Percentiles rank a stretch among this genome's conserved stretches.
Conservation (phyloP, 208 protist species). For the Naegleria gruberi region DNA sequence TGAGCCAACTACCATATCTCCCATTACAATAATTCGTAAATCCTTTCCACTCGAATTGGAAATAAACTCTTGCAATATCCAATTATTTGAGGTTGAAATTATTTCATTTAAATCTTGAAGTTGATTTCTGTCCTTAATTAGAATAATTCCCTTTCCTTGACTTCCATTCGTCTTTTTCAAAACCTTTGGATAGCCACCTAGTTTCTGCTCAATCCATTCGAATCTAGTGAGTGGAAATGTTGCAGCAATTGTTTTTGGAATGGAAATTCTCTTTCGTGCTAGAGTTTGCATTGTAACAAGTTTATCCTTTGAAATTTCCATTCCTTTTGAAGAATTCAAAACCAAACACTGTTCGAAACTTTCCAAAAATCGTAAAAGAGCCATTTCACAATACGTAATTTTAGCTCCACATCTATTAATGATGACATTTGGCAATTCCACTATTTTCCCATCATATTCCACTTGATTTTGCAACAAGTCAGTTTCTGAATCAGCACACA, state of each 20-base stretch:
- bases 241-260: not conserved
- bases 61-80: not conserved
- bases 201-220: no score
- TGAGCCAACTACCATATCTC: not conserved
- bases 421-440: not conserved
- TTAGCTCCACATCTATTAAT: not conserved
- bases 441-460: not conserved
- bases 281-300: not conserved
- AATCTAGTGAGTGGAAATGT: not conserved
- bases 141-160: constrained; percentile 8
- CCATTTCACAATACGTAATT: not conserved
- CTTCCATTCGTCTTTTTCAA: not conserved
- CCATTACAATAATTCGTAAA: not conserved
- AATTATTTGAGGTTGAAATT: not conserved
- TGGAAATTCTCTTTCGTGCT: not conserved
- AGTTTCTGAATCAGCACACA: no score
- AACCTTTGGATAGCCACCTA: not conserved
- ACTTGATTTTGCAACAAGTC: no score
- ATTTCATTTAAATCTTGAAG: not conserved
- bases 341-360: not conserved
- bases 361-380: not conserved
- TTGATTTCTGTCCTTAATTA: not conserved
- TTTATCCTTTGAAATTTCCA: constrained; percentile 9
- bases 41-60: not conserved
- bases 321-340: not conserved